Percentiles rank a stretch among this genome's conserved stretches.
Conservation (phyloP, 768 basidiomycete species). For the Kwoniella europaea region DNA sequence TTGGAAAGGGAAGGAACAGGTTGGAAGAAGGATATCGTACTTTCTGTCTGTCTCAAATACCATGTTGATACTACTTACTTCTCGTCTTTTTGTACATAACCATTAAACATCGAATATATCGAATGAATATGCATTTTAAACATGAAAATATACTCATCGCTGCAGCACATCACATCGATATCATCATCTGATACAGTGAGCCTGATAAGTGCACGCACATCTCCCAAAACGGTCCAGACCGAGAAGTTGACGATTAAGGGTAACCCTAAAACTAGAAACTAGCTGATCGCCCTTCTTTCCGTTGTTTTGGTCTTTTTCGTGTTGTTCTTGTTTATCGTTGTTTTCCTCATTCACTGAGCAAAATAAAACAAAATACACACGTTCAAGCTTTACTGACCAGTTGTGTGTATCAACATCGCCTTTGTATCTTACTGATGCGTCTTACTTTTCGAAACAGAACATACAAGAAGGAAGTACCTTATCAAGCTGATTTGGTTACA, state of each 20-base stretch:
- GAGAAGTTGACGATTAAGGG: not conserved
- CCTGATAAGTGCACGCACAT: not conserved
- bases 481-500: no score
- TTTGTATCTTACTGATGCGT: not conserved
- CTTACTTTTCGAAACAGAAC: not conserved
- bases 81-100: not conserved
- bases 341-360: not conserved
- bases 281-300: slow-evolving; percentile 15
- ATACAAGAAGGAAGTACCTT: no score
- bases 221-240: not conserved
- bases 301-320: slow-evolving; percentile 4
- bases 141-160: no score
- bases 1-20: not conserved
- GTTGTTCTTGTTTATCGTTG: not conserved
- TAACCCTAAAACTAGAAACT: not conserved
- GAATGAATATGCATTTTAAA: no score
- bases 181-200: not conserved
- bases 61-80: not conserved
- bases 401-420: not conserved
- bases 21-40: not conserved
- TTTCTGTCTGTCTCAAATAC: not conserved
- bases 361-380: not conserved
- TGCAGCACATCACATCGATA: not conserved
- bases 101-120: not conserved
- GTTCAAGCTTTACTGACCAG: not conserved